Evolutionary conservation across 2,329 filamentous ascomycete species (phyloP), one percentile per base, ranked within the genome.

Genomic region (Alternaria triticina): DNA sequence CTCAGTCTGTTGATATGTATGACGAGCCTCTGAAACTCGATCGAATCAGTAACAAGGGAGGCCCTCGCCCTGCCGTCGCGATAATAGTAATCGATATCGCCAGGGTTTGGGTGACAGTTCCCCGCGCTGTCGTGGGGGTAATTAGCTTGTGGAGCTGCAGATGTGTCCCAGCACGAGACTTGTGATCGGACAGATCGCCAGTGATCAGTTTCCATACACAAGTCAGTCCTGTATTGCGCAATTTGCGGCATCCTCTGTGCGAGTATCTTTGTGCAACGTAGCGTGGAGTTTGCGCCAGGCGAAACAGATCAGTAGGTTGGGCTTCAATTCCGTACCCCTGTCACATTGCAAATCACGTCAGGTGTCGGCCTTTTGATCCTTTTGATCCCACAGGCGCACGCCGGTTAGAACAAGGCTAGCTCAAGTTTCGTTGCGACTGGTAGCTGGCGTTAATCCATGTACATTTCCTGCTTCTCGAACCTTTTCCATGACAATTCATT

Each of bases 341-440:
- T 43, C 13, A 20, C 47, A 59, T 43, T 33, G 45, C 30, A 30
- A 40, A 36, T 25, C 23, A 12, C 23, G 40, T 51, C 45, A 28
- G 45, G 22, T 58, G 55, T 58, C 45, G 45, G 45, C 44, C 55
- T 57, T 36, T 3, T 22, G 51, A 25, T 40, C 36, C 17, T 33
- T 30, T 49, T 52, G 25, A 45, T 56, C 33, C 25, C 30, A 44
- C 62, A 54, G 17, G 28, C 60, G 33, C 49, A 36, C 50, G 40
- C 36, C 33, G 27, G 13, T 7, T 56, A 22, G 23, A 57, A 59
- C 54, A 57, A 33, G 51, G 45, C 54, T 61, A 58, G 44, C 52
- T 51, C 33, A 8, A 33, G 40, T 20, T 47, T 51, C 54, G 51
- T 57, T 66, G 50, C 62, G 47, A 64, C 65, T 64, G 61, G 64